Percentiles rank a stretch among this genome's conserved stretches.
Conservation (phyloP, 2,329 filamentous ascomycete genomes). For the Calonectria leucothoes region DNA sequence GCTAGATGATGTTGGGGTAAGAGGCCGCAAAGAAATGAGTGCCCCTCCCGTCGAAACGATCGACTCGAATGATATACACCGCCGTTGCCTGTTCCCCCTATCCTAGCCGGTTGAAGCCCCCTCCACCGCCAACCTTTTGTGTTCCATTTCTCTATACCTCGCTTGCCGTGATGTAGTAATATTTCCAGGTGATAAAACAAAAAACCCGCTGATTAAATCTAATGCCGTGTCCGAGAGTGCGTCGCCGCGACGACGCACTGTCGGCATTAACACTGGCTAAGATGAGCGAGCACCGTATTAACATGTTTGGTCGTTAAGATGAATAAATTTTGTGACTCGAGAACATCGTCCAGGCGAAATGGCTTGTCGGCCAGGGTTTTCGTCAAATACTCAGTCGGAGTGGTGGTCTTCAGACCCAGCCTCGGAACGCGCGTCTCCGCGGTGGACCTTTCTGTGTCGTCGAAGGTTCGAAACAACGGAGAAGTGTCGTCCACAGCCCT, state of each 20-base stretch:
- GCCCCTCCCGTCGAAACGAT: slow-evolving; percentile 41
- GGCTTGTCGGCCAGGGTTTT: neutral
- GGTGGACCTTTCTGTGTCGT: slow-evolving; percentile 96
- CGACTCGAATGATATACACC: slow-evolving; percentile 46
- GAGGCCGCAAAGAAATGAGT: slow-evolving; percentile 20
- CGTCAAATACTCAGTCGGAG: slow-evolving; percentile 60
- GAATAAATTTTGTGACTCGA: slow-evolving; percentile 8
- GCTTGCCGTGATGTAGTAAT: slow-evolving; percentile 40
- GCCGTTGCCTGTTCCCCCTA: slow-evolving; percentile 30
- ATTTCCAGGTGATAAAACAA: slow-evolving; percentile 35
- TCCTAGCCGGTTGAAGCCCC: slow-evolving; percentile 30
- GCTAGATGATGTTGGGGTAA: slow-evolving; percentile 25
- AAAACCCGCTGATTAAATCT: slow-evolving; percentile 31
- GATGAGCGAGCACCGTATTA: slow-evolving; percentile 12
- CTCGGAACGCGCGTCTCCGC: slow-evolving; percentile 71
- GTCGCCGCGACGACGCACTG: slow-evolving; percentile 10
- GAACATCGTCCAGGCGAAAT: neutral
- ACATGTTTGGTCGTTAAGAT: slow-evolving; percentile 22
- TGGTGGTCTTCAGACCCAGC: slow-evolving; percentile 73
- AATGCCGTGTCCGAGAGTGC: slow-evolving; percentile 22
- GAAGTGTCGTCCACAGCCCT: slow-evolving; percentile 95
- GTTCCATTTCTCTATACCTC: slow-evolving; percentile 44
- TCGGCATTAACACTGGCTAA: slow-evolving; percentile 3
- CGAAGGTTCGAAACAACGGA: slow-evolving; percentile 97
- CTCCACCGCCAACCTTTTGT: slow-evolving; percentile 38